These are phyloP conservation scores for Lachnellula arida DNA, from an alignment of 2,329 filamentous ascomycete species.

Conservation along the genomic window DNA sequence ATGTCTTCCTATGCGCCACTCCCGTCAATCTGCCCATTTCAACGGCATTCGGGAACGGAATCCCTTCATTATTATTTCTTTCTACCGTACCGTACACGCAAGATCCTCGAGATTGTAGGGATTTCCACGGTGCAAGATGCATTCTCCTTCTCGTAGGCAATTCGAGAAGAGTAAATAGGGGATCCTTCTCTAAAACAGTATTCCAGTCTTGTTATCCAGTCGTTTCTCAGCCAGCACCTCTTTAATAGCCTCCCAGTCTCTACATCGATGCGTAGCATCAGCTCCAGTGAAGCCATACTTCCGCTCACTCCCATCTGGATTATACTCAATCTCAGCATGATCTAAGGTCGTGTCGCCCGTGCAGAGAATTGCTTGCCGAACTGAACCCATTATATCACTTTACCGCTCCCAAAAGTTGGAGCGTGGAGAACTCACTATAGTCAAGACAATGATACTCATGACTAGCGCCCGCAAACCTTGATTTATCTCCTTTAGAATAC, in stretches of 20 bases:
- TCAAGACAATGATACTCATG: conserved; percentile 32
- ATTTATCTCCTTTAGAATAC: conserved; percentile 26
- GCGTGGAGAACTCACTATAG: conserved; percentile 21
- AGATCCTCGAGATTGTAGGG: too few relatives aligned
- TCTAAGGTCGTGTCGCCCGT: conserved; percentile 30
- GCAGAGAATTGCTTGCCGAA: conserved; percentile 28
- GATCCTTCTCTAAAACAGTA: conserved; percentile 12
- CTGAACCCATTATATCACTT: conserved; percentile 2
- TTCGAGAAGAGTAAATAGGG: background rate
- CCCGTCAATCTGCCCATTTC: background rate
- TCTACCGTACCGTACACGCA: too few relatives aligned
- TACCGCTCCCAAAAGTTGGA: background rate
- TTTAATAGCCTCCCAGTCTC: conserved; percentile 28
- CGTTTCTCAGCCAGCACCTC: conserved; percentile 24
- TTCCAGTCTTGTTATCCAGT: conserved; percentile 24
- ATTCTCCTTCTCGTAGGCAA: too few relatives aligned
- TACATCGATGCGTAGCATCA: conserved; percentile 27
- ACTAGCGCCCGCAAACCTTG: conserved; percentile 26
- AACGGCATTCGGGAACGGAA: too few relatives aligned
- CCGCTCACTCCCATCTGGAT: conserved; percentile 20
- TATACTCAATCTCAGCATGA: conserved; percentile 21
- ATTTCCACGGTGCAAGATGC: background rate
- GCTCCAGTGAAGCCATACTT: conserved; percentile 24
- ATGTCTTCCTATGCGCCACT: background rate
- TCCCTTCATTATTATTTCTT: too few relatives aligned